Conservation (phyloP, 2,329 filamentous ascomycete species). For the Hymenoscyphus salicellus region DNA sequence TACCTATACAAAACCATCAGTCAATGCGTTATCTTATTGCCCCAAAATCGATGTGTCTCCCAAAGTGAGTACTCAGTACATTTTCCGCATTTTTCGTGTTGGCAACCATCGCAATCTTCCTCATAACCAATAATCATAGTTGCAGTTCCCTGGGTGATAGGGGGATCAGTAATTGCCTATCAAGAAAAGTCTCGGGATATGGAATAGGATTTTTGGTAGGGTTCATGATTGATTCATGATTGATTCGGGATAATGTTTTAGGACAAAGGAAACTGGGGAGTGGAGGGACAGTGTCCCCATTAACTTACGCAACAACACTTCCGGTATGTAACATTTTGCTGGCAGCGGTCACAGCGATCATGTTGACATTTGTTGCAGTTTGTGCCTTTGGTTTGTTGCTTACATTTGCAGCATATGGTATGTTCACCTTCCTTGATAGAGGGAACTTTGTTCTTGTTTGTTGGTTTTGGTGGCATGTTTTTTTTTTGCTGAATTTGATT, state of each 20-base stretch:
- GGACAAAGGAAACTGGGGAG: no score
- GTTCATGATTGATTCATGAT: no score
- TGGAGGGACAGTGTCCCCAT: no score
- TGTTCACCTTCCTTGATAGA: not conserved
- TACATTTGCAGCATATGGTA: not conserved
- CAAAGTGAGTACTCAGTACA: not conserved
- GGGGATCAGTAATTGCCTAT: no score
- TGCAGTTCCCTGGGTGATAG: no score
- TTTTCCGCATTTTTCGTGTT: not conserved
- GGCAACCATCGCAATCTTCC: not conserved
- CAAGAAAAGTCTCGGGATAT: no score
- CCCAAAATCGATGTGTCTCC: not conserved
- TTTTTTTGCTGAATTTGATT: not conserved
- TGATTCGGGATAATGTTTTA: no score
- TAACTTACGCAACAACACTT: not conserved
- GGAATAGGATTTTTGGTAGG: no score
- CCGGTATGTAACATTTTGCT: not conserved
- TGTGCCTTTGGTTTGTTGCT: not conserved
- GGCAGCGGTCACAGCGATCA: not conserved
- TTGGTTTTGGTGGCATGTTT: not conserved
- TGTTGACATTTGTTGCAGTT: not conserved
- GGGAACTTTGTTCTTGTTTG: not conserved
- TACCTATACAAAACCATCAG: not conserved
- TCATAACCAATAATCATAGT: not conserved
- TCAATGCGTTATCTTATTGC: not conserved